These are phyloP conservation scores for Eucalyptus sp. DNA, from an alignment of 345 rosid species.

Conservation along the genomic window DNA sequence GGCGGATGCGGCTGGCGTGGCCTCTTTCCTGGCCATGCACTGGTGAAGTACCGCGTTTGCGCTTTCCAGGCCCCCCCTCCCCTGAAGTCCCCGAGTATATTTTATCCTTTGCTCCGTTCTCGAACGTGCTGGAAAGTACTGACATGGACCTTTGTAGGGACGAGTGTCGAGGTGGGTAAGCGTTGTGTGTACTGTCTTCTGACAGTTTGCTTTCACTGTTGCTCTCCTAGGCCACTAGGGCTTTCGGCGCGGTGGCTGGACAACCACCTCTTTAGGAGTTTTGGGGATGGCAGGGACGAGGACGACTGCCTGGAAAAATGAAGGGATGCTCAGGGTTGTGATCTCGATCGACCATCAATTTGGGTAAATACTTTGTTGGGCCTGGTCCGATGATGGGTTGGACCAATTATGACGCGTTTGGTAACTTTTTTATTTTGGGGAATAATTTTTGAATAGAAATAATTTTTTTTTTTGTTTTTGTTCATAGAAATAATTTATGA, in stretches of 20 bases:
- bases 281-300: too few species aligned
- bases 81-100: background rate
- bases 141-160: background rate
- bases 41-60: background rate
- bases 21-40: background rate
- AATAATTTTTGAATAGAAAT: too few species aligned
- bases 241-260: background rate
- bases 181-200: background rate
- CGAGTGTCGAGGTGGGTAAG: background rate
- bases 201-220: background rate
- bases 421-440: rapidly evolving
- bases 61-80: background rate
- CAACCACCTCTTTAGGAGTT: too few species aligned
- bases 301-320: too few species aligned
- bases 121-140: background rate
- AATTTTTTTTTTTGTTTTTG: too few species aligned
- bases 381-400: background rate
- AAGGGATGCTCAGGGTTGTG: background rate
- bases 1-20: background rate
- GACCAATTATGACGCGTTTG: too few species aligned
- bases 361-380: background rate
- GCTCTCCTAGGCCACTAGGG: background rate
- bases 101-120: background rate
- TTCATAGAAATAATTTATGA: too few species aligned
- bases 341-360: background rate